Evolutionary conservation across 768 basidiomycete genomes (phyloP).

Genomic region (Chiua virens): DNA sequence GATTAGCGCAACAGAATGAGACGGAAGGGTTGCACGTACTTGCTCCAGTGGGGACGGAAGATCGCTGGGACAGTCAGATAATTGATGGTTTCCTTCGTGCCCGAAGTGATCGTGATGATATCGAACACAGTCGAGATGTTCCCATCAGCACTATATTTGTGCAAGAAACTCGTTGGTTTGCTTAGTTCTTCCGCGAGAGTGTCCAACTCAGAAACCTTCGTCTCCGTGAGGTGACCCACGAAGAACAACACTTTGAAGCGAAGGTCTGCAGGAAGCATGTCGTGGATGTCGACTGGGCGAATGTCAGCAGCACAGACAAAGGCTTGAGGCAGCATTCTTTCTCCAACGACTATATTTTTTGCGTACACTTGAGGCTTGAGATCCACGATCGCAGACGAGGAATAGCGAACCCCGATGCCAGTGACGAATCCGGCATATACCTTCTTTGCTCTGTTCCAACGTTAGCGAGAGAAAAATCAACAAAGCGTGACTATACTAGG

Average conservation of each 20-base stretch:
- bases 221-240: slow-evolving; percentile 27
- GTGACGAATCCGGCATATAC: slow-evolving; percentile 39
- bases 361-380: slow-evolving; percentile 33
- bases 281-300: slow-evolving; percentile 40
- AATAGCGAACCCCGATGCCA: slow-evolving; percentile 43
- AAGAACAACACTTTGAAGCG: slow-evolving; percentile 43
- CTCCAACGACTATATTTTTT: slow-evolving; percentile 33
- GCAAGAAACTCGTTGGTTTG: slow-evolving; percentile 27
- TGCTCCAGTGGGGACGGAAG: slow-evolving; percentile 43
- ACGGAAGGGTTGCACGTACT: slow-evolving; percentile 28
- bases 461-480: neutral
- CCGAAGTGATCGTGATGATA: slow-evolving; percentile 26
- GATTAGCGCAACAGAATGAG: neutral
- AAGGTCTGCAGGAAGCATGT: slow-evolving; percentile 37
- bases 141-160: slow-evolving; percentile 24
- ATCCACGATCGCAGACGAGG: slow-evolving; percentile 36
- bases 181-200: slow-evolving; percentile 28
- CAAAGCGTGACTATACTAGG: neutral
- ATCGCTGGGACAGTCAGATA: slow-evolving; percentile 35
- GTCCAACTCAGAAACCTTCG: slow-evolving; percentile 20
- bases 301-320: slow-evolving; percentile 38
- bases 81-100: slow-evolving; percentile 33
- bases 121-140: slow-evolving; percentile 31
- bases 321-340: slow-evolving; percentile 38
- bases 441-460: slow-evolving; percentile 33